Conservation (phyloP, 768 basidiomycete species). For the Saitozyma podzolica region DNA sequence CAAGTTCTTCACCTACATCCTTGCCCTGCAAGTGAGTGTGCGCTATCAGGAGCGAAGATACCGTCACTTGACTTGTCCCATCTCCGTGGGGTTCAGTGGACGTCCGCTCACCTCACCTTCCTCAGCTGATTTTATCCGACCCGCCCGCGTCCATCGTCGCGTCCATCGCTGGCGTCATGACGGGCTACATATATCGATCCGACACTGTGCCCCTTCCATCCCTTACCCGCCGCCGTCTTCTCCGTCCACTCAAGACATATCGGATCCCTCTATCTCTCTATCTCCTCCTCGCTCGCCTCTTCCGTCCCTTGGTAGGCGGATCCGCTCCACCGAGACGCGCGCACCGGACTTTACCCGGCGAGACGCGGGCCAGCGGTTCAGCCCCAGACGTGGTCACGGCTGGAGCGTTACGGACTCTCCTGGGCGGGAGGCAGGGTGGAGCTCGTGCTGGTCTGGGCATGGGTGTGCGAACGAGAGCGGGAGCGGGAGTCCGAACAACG, state of each 20-base stretch:
- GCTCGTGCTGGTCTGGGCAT: not conserved
- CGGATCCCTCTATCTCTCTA: constrained; percentile 67
- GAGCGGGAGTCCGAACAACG: not conserved
- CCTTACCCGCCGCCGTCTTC: constrained; percentile 28
- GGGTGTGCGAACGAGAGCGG: not conserved
- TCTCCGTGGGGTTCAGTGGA: not conserved
- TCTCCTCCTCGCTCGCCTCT: constrained; percentile 60
- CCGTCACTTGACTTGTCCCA: not conserved
- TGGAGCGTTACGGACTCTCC: not conserved
- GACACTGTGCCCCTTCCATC: constrained; percentile 65
- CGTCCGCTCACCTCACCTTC: constrained; percentile 6
- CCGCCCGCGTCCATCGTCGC: constrained; percentile 67
- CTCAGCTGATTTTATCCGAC: constrained; percentile 68
- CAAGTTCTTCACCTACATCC: constrained; percentile 74
- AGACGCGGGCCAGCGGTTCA: constrained; percentile 14
- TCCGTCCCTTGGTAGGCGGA: constrained; percentile 71
- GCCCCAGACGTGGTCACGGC: not conserved
- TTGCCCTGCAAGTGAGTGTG: constrained; percentile 67
- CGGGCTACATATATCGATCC: constrained; percentile 78
- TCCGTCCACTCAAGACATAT: constrained; percentile 62
- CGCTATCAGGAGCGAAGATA: not conserved
- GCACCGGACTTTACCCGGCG: constrained; percentile 73
- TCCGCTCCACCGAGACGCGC: constrained; percentile 65
- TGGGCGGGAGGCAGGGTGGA: not conserved
- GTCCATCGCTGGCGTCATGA: constrained; percentile 65